Evolutionary conservation across 1,284 basidiomycete genomes (phyloP).

Genomic region (Coniferiporia sulphurascens): DNA sequence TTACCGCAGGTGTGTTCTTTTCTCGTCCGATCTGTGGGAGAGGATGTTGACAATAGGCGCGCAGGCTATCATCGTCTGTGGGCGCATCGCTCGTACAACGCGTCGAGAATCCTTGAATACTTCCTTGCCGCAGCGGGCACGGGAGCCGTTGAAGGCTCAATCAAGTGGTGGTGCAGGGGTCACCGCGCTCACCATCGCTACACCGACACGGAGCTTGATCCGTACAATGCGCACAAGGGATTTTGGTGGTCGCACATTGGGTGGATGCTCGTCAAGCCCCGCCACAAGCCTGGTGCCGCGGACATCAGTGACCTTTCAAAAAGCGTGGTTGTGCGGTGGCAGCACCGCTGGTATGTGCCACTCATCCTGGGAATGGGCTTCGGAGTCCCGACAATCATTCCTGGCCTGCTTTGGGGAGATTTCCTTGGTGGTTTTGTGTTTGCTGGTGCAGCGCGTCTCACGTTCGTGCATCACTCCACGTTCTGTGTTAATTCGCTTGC

Average conservation of each 20-base stretch:
- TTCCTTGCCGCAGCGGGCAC: conserved; percentile 74
- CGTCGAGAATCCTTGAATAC: conserved; percentile 76
- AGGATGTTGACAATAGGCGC: background rate
- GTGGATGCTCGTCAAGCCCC: conserved; percentile 92
- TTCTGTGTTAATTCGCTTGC: conserved; percentile 96
- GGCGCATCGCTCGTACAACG: conserved; percentile 91
- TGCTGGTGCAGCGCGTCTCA: conserved; percentile 77
- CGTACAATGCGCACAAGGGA: conserved; percentile 87
- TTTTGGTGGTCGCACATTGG: conserved; percentile 79
- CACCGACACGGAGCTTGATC: conserved; percentile 94
- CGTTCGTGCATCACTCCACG: conserved; percentile 91
- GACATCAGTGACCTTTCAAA: conserved; percentile 83
- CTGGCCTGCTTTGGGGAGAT: conserved; percentile 82
- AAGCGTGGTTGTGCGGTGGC: conserved; percentile 79
- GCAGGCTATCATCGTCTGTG: conserved; percentile 89
- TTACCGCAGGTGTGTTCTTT: conserved; percentile 27
- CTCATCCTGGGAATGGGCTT: conserved; percentile 74
- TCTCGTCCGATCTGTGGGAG: conserved; percentile 9
- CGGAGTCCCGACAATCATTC: conserved; percentile 69
- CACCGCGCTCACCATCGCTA: conserved; percentile 93
- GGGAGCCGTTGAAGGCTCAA: conserved; percentile 86
- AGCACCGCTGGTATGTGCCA: conserved; percentile 76
- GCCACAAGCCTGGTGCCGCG: conserved; percentile 81
- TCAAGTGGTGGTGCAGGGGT: conserved; percentile 93
- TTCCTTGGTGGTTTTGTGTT: conserved; percentile 82